These are phyloP conservation scores for Tolypocladium album DNA, from an alignment of 2,329 filamentous ascomycete species.

Conservation along the genomic window DNA sequence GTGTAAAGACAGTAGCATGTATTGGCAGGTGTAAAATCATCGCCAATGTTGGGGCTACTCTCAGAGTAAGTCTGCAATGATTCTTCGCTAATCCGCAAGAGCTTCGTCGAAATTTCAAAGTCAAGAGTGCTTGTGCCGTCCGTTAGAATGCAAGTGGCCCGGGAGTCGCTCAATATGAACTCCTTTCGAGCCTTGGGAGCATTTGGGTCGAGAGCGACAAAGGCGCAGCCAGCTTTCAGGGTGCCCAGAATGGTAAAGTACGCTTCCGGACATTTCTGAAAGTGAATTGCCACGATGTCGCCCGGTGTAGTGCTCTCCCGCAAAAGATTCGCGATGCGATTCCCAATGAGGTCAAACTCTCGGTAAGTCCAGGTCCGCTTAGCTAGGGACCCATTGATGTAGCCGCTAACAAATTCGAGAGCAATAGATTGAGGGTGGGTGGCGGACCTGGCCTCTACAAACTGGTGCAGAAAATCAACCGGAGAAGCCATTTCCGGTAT, in stretches of 20 bases:
- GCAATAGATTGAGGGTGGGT: conserved; percentile 50
- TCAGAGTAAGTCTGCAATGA: conserved; percentile 15
- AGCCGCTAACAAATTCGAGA: conserved; percentile 60
- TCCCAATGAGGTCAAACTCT: conserved; percentile 61
- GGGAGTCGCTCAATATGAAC: conserved; percentile 69
- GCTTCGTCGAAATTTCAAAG: conserved; percentile 19
- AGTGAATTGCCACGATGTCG: conserved; percentile 62
- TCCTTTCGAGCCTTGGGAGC: conserved; percentile 63
- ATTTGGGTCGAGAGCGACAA: conserved; percentile 67
- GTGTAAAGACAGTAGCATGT: conserved; percentile 81
- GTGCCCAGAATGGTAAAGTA: conserved; percentile 76
- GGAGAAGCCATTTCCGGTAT: conserved; percentile 44
- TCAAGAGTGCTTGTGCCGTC: conserved; percentile 22
- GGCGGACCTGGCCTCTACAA: conserved; percentile 57
- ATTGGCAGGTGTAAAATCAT: conserved; percentile 29
- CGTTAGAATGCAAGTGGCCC: conserved; percentile 51
- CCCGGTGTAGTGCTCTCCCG: conserved; percentile 38
- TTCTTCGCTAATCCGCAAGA: conserved; percentile 21
- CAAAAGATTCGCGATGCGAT: conserved; percentile 60
- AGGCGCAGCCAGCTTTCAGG: conserved; percentile 71
- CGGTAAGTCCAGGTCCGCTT: conserved; percentile 60
- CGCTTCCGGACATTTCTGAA: conserved; percentile 76
- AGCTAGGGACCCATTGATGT: conserved; percentile 33
- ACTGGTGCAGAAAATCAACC: conserved; percentile 59
- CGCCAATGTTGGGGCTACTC: conserved; percentile 2